Evolutionary conservation across 108 stramenopile genomes (phyloP), one percentile per base, ranked within the genome.

Genomic region (Skeletonema grethae): DNA sequence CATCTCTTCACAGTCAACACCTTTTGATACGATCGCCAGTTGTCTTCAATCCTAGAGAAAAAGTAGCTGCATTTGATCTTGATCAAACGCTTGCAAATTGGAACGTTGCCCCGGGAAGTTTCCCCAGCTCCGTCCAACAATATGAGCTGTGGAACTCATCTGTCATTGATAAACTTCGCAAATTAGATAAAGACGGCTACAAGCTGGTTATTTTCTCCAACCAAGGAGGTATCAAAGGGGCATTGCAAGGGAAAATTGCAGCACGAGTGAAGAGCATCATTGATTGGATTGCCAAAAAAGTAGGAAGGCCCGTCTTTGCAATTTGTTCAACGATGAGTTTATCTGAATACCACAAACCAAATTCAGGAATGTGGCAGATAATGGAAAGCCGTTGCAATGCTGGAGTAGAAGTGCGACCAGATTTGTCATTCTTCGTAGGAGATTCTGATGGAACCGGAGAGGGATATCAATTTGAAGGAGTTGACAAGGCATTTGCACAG

Each of bases 11-110:
- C 25, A 70, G 66, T 45, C 69, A 75, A 62, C 74, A 73, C 50
- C 73, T 81, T 25, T 13, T 81, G 13, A 50, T 75, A 9, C 63
- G 80, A 32, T 60, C 65, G 25, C 57, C 70, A 16, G 35, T 57
- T 31, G 10, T 35, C 3, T 36, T 45, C 16, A 32, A 28, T 35
- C 35, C 73, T 22, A 59, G 60, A 35, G 64, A 60, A 38, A 89
- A 83, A 69, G 88, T 90, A 15, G 90, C 90, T n/a, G 90, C 88
- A 18, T 85, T 94, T 48, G 93, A 94, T 75, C 59, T 94, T 56
- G 93, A 94, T 69, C 86, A 86, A 34, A 94, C 93, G 7, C 69
- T 94, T 22, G 61, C 90, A 3, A 45, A 79, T 7, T 94, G 90
- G 90, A 62, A 65, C n/a, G 75, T 65, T 20, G 35, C 82, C 1